phyloP scores from a whole-genome alignment of 2,329 filamentous ascomycete genomes.

The Biscogniauxia sp. region DNA sequence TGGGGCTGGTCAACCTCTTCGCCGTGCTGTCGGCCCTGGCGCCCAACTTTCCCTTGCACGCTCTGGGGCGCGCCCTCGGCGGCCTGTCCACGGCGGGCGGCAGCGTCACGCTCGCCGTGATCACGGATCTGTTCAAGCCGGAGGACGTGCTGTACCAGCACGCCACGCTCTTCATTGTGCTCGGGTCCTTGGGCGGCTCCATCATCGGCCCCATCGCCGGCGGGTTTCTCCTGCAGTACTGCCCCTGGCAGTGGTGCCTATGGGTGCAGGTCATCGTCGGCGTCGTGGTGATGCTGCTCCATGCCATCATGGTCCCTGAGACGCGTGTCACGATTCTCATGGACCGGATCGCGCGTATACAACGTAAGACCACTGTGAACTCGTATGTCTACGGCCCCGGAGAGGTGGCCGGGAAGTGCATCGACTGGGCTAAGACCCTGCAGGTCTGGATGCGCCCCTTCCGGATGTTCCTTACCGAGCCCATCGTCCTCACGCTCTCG shows the following conservation, averaged over 20 bases:
- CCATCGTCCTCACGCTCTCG: conserved; percentile 69
- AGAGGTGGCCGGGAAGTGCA: conserved; percentile 60
- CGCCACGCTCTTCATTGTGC: conserved; percentile 69
- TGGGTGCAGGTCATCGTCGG: conserved; percentile 82
- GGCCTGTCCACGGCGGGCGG: conserved; percentile 68
- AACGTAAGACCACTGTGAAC: conserved; percentile 56
- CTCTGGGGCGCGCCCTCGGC: conserved; percentile 66
- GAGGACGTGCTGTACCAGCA: conserved; percentile 61
- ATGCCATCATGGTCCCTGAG: conserved; percentile 68
- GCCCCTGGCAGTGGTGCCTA: conserved; percentile 72
- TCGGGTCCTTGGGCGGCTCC: conserved; percentile 74
- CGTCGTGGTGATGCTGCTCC: conserved; percentile 62
- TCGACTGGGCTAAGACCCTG: conserved; percentile 56
- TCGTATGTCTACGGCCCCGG: conserved; percentile 67
- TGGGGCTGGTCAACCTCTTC: conserved; percentile 73
- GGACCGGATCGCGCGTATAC: conserved; percentile 71
- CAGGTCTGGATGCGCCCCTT: conserved; percentile 63
- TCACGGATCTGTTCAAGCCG: conserved; percentile 68
- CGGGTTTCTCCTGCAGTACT: conserved; percentile 64
- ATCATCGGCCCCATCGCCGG: conserved; percentile 73
- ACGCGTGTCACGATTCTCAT: conserved; percentile 73
- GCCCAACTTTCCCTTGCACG: conserved; percentile 65
- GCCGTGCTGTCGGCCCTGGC: conserved; percentile 68
- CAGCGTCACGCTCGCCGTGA: conserved; percentile 69
- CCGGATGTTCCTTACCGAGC: conserved; percentile 71